Evolutionary conservation across 2,329 filamentous ascomycete species (phyloP), one percentile per base, ranked within the genome.

Genomic region (Scolecobasidium constrictum): DNA sequence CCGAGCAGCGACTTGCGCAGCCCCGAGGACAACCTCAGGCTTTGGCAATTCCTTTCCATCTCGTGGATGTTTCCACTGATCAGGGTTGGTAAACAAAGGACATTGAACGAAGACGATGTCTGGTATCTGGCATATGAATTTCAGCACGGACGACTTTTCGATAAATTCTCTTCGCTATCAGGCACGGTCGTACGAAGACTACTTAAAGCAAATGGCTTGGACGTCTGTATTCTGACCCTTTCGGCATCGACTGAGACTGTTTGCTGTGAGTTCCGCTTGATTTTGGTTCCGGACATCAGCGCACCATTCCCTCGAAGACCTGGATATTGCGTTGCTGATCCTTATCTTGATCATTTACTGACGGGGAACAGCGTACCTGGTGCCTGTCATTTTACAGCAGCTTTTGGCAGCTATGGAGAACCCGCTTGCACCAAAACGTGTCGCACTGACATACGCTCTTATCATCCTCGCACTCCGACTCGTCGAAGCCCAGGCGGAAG

Each of bases 11-110:
- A 68, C 2, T 63, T 83, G n/a, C 80, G 86, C 21, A 79, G 73
- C 38, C 81, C 87, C 0, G 87, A 94, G 57, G 87, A 94, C 51
- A 78, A 83, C 48, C 58, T 94, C 18, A 83, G 73, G 1, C 66
- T 88, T 1, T 87, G 85, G 73, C 83, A 88, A 50, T 94, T 86
- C 62, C 83, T 90, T 75, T 81, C 77, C 4, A 81, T 94, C 20
- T 83, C 77, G 0, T 94, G 87, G 87, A 81, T 94, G 63, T 67
- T 68, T 1, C 81, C 86, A 0, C 62, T 94, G 5, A 86, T 93
- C 11, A 64, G 67, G 2, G 60, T 78, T 18, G 85, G 81, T 2
- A 73, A 68, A 34, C 65, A 67, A 21, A 69, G 77, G 33, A 81
- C 86, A 50, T 66, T 94, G 6, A 66, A 86, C 26, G 79, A 87